These are phyloP conservation scores for Nemania sp. DNA, from an alignment of 2,329 filamentous ascomycete species.

Conservation along the genomic window DNA sequence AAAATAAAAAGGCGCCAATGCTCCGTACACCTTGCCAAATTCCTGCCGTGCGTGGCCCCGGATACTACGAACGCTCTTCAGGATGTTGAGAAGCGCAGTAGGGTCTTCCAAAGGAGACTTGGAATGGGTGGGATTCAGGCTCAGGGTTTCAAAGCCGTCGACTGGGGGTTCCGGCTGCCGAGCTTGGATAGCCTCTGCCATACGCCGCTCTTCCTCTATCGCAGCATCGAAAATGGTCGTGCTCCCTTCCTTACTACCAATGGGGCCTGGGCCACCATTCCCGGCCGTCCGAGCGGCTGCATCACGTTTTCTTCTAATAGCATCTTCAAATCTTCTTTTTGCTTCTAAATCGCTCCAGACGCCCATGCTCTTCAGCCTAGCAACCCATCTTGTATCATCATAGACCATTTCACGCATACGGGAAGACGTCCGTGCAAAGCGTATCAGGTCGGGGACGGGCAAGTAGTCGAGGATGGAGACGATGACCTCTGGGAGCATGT, in stretches of 20 bases:
- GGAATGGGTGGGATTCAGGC: slow-evolving; percentile 60
- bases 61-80: slow-evolving; percentile 80
- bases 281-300: slow-evolving; percentile 54
- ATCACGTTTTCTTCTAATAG: slow-evolving; percentile 71
- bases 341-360: slow-evolving; percentile 94
- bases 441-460: slow-evolving; percentile 84
- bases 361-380: slow-evolving; percentile 85
- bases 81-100: slow-evolving; percentile 73
- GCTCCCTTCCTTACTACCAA: slow-evolving; percentile 50
- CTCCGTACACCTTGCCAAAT: slow-evolving; percentile 91
- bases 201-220: slow-evolving; percentile 71
- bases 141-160: slow-evolving; percentile 86
- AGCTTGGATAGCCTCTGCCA: slow-evolving; percentile 52
- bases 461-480: slow-evolving; percentile 90
- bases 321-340: slow-evolving; percentile 81
- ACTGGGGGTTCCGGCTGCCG: slow-evolving; percentile 47
- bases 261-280: slow-evolving; percentile 39
- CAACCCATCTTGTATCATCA: slow-evolving; percentile 95
- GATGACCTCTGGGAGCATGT: slow-evolving; percentile 76
- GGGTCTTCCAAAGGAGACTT: slow-evolving; percentile 67
- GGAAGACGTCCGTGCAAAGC: slow-evolving; percentile 84
- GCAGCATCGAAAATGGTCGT: slow-evolving; percentile 81
- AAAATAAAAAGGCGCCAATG: slow-evolving; percentile 87
- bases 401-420: slow-evolving; percentile 98
- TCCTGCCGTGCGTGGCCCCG: slow-evolving; percentile 88